A percentile compares a stretch with the other conserved stretches of the same genome.
phyloP scores from a whole-genome alignment of 2,329 filamentous ascomycete genomes.

The Sclerotinia minor region DNA sequence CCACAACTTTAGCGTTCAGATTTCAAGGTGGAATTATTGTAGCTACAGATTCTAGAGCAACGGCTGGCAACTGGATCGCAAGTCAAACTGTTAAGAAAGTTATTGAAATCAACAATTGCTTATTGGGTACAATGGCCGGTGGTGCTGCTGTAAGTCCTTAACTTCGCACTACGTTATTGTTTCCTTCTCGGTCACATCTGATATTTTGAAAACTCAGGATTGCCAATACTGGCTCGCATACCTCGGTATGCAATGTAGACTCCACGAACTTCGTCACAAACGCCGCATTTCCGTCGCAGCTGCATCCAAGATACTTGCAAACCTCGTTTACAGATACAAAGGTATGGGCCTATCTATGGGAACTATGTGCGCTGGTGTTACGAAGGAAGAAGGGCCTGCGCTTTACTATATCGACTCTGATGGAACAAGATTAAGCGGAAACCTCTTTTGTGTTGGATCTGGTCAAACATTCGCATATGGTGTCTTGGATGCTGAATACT shows the following conservation, averaged over 20 bases:
- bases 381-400: slow-evolving; percentile 90
- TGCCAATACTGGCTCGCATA: slow-evolving; percentile 99
- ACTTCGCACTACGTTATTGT: neutral
- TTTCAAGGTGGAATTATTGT: slow-evolving; percentile 99
- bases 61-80: slow-evolving; percentile 98
- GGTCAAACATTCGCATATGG: slow-evolving; percentile 99
- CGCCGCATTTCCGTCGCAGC: slow-evolving; percentile 96
- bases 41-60: slow-evolving; percentile 94
- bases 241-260: slow-evolving; percentile 97
- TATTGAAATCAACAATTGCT: slow-evolving; percentile 93
- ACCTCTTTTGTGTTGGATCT: slow-evolving; percentile 97
- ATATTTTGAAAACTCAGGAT: slow-evolving; percentile 55
- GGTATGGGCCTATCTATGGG: slow-evolving; percentile 99
- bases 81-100: slow-evolving; percentile 99
- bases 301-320: slow-evolving; percentile 96
- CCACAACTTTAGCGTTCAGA: slow-evolving; percentile 94
- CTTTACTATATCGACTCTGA: slow-evolving; percentile 99
- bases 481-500: slow-evolving; percentile 94
- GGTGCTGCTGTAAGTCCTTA: slow-evolving; percentile 73
- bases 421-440: slow-evolving; percentile 86
- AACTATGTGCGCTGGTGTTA: slow-evolving; percentile 98
- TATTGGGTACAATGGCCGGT: slow-evolving; percentile 97
- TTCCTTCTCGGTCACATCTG: neutral
- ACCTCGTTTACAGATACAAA: slow-evolving; percentile 98
- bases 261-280: slow-evolving; percentile 99